Base-by-base conservation (phyloP, 345 rosid genomes). In the Acer yangbiense region DNA sequence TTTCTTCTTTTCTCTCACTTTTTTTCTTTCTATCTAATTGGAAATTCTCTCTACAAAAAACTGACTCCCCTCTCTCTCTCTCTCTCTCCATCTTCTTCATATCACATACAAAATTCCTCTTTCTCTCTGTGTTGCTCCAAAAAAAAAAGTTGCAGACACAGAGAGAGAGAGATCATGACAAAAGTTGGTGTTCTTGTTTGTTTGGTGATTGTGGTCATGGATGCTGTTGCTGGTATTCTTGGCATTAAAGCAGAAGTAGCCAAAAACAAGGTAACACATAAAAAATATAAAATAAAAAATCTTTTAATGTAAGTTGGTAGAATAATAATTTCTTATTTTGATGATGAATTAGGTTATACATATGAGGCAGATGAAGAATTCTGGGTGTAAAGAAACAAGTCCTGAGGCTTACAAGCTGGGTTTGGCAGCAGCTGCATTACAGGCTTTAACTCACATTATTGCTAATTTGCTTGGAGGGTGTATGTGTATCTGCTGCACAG, bases 381-480 rank as follows among this genome's bases (percentile, higher is more conserved):
- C 65, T 35, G 64, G 58, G 66, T 81, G 86, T 68, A 14, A 46
- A 41, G 78, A 39, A 27, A 54, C 65, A 5, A 76, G 65, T 7
- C 43, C 46, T 16, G 64, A 44, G 17, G 81, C 78, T 0, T 76
- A 81, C 50, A 84, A 25, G 81, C 75, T 78, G 7, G 85, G 83
- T 55, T 41, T 84, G 12, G 80, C 66, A 13, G 83, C 84, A 27
- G 74, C 82, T 11, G 63, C 52, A 21, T 58, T 81, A n/a, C 76
- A 69, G 25, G 82, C 78, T 17, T 11, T 74, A 11, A 46, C 85
- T 23, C 83, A 82, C 68, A 41, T 84, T 12, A 7, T 32, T 6
- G 60, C 77, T 1, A 82, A 84, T 27, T 54, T 84, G 79, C 81
- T 81, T 9, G 74, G 83, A 2, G 87, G 77, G 2, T 84, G 73